A percentile compares a stretch with the other conserved stretches of the same genome.
Evolutionary conservation across 2,329 filamentous ascomycete species (phyloP).

Genomic region (Aspergillus aculeatus): DNA sequence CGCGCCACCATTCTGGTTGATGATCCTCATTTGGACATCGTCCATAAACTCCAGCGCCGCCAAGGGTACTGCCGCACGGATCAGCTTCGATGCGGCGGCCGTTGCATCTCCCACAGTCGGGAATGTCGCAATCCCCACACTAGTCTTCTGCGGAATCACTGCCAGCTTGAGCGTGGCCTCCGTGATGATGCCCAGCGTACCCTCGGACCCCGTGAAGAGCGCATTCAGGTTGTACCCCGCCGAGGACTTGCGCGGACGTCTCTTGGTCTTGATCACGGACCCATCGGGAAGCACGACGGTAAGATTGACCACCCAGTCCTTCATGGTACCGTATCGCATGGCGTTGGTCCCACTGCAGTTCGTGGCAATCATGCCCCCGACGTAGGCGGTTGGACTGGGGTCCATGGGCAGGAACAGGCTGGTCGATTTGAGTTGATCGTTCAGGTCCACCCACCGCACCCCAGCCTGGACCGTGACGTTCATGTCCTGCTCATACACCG

Average conservation of each 20-base stretch:
- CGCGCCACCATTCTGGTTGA: slow-evolving; percentile 62
- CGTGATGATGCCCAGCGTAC: slow-evolving; percentile 66
- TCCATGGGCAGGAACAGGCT: slow-evolving; percentile 6
- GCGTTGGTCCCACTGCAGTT: slow-evolving; percentile 51
- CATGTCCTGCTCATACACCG: slow-evolving; percentile 5
- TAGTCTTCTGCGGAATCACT: slow-evolving; percentile 58
- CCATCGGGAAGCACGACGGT: slow-evolving; percentile 70
- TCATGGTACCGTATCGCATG: slow-evolving; percentile 69
- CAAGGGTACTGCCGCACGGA: slow-evolving; percentile 62
- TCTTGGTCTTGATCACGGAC: slow-evolving; percentile 64
- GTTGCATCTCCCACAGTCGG: slow-evolving; percentile 58
- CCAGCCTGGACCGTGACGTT: slow-evolving; percentile 4
- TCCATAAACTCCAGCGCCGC: slow-evolving; percentile 60
- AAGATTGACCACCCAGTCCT: slow-evolving; percentile 69
- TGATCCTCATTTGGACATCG: slow-evolving; percentile 61
- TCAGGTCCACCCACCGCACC: neutral
- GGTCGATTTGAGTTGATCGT: neutral
- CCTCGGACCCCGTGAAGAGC: slow-evolving; percentile 66
- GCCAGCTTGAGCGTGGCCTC: slow-evolving; percentile 67
- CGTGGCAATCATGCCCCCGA: neutral
- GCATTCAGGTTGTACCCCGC: slow-evolving; percentile 68
- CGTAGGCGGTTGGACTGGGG: slow-evolving; percentile 3
- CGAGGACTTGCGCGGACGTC: slow-evolving; percentile 54
- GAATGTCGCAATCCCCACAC: slow-evolving; percentile 62
- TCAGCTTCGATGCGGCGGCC: slow-evolving; percentile 60